phyloP scores from a whole-genome alignment of 495 filamentous ascomycete genomes.

The Penicillium longicatenatum region DNA sequence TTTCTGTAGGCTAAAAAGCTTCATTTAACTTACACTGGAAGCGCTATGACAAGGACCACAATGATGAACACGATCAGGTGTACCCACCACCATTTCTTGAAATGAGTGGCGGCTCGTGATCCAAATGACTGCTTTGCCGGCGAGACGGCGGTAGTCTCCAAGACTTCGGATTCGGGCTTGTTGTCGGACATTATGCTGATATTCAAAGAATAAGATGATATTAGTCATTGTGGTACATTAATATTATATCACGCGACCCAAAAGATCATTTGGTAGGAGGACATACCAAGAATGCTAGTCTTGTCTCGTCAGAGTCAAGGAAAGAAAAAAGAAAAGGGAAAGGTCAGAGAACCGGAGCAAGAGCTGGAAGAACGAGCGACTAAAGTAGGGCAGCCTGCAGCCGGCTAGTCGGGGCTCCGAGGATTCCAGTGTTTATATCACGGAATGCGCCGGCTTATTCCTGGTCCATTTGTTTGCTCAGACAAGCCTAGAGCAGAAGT shows the following conservation, averaged over 20 bases:
- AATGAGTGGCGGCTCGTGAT: slow-evolving; percentile 44
- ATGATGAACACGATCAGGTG: slow-evolving; percentile 61
- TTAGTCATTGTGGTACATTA: neutral
- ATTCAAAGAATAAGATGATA: neutral
- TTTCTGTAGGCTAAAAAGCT: neutral
- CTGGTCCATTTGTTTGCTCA: neutral
- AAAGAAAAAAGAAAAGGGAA: neutral
- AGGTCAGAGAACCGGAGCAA: neutral
- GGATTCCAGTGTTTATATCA: neutral
- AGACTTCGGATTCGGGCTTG: slow-evolving; percentile 24
- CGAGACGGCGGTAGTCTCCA: slow-evolving; percentile 16
- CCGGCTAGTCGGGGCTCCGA: neutral
- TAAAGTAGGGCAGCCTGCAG: neutral
- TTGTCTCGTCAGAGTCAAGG: neutral
- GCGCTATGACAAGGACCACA: slow-evolving; percentile 59
- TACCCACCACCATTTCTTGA: slow-evolving; percentile 71
- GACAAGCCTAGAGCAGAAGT: neutral
- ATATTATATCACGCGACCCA: no score
- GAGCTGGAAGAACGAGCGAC: neutral
- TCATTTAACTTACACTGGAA: slow-evolving; percentile 62
- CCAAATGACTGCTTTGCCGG: slow-evolving; percentile 36
- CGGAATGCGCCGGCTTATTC: neutral
- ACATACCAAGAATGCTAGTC: neutral
- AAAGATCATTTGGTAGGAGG: neutral
- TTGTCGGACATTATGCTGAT: slow-evolving; percentile 30